phyloP scores from a whole-genome alignment of 2,329 filamentous ascomycete species.

The Neophaeococcomyces aloes region DNA sequence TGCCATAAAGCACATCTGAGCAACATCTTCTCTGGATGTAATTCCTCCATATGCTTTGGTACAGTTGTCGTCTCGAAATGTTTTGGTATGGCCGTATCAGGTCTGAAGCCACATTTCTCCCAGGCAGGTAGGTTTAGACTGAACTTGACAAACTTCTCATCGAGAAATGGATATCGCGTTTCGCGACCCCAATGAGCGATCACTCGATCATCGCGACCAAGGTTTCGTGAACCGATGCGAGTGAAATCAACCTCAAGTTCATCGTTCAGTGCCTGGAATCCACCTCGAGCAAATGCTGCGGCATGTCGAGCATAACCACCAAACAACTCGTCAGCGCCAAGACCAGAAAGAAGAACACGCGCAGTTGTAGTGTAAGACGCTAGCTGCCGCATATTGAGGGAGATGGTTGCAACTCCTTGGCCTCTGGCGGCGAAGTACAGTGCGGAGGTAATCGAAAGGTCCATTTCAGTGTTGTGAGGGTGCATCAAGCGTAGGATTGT shows the following conservation, averaged over 20 bases:
- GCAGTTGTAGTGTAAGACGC: slow-evolving; percentile 57
- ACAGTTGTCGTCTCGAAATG: slow-evolving; percentile 10
- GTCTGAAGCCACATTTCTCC: slow-evolving; percentile 81
- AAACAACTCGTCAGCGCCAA: slow-evolving; percentile 93
- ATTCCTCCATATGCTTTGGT: slow-evolving; percentile 20
- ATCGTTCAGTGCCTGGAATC: slow-evolving; percentile 61
- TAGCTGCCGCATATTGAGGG: slow-evolving; percentile 8
- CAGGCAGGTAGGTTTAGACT: slow-evolving; percentile 63
- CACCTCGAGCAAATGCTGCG: slow-evolving; percentile 58
- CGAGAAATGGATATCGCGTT: slow-evolving; percentile 79
- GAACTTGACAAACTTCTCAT: slow-evolving; percentile 76
- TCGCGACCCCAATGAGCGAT: slow-evolving; percentile 85
- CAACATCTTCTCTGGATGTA: slow-evolving; percentile 73
- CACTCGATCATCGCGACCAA: slow-evolving; percentile 85
- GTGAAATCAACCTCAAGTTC: slow-evolving; percentile 79
- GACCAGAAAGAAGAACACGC: slow-evolving; percentile 76
- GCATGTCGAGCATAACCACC: slow-evolving; percentile 82
- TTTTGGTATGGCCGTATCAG: slow-evolving; percentile 12
- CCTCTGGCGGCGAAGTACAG: slow-evolving; percentile 92
- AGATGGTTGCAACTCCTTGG: slow-evolving; percentile 37
- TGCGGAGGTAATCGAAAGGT: slow-evolving; percentile 83
- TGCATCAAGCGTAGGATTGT: slow-evolving; percentile 68
- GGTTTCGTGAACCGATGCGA: slow-evolving; percentile 81
- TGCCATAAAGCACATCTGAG: slow-evolving; percentile 65
- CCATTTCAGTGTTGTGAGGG: slow-evolving; percentile 97